A percentile compares a stretch with the other conserved stretches of the same genome.
Conservation (phyloP, 2,329 filamentous ascomycete species). For the Blastomyces gilchristii region DNA sequence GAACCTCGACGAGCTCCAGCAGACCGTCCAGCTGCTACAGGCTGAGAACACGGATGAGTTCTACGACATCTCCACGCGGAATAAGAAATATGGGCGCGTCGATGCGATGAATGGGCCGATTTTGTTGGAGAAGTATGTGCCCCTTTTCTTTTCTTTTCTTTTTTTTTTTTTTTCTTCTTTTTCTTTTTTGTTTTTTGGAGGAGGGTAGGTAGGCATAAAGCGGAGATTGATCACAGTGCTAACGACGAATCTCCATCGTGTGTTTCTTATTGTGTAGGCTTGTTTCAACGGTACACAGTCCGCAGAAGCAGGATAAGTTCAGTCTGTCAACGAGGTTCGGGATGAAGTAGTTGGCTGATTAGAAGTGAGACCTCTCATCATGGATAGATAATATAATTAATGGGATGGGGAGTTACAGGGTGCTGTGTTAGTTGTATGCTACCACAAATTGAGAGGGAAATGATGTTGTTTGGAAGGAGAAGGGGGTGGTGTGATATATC, state of each 20-base stretch:
- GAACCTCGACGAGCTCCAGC: slow-evolving; percentile 84
- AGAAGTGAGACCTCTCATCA: not conserved
- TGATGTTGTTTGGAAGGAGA: no score
- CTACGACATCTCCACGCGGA: slow-evolving; percentile 79
- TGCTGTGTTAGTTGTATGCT: no score
- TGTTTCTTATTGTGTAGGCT: slow-evolving; percentile 42
- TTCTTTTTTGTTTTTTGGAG: no score
- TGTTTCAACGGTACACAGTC: slow-evolving; percentile 51
- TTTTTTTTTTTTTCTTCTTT: no score
- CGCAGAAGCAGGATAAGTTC: slow-evolving; percentile 53
- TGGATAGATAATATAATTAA: no score
- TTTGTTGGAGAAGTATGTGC: slow-evolving; percentile 74
- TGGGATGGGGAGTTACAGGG: no score
- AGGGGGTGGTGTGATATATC: no score
- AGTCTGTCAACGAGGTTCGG: slow-evolving; percentile 66
- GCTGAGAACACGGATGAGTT: slow-evolving; percentile 90
- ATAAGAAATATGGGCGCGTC: slow-evolving; percentile 89
- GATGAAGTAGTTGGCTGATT: slow-evolving; percentile 36
- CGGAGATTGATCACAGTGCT: no score
- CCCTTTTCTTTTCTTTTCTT: not conserved
- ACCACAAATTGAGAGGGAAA: no score
- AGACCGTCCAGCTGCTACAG: slow-evolving; percentile 82
- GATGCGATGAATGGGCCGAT: slow-evolving; percentile 82
- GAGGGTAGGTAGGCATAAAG: no score
- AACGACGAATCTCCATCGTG: slow-evolving; percentile 13